Conservation (phyloP, 345 rosid species). For the Citrus cavaleriei region DNA sequence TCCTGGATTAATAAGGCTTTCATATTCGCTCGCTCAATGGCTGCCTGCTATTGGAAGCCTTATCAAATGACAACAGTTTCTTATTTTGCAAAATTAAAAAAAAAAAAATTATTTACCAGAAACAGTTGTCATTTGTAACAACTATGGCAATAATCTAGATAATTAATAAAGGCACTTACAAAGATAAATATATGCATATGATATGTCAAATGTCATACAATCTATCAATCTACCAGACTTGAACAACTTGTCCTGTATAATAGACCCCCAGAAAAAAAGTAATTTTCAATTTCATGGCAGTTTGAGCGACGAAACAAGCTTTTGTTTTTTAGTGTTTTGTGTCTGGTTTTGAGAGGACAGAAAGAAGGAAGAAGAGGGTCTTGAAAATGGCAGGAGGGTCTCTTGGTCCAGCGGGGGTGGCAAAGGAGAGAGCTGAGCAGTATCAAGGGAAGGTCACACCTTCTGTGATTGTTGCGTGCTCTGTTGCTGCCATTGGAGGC, state of each 20-base stretch:
- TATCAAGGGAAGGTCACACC: constrained; percentile 75
- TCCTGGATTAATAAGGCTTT: neutral
- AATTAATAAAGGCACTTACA: neutral
- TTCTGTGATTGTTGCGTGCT: constrained; percentile 64
- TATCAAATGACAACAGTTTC: neutral
- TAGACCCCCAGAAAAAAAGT: neutral
- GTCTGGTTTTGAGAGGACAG: constrained; percentile 1
- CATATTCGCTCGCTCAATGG: neutral
- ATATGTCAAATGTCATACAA: neutral
- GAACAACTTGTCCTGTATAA: neutral
- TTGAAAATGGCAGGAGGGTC: constrained; percentile 78
- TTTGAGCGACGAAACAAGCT: neutral
- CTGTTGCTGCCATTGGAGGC: constrained; percentile 84
- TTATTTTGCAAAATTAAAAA: neutral
- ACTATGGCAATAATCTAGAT: neutral
- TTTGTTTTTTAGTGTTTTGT: neutral
- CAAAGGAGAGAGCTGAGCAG: constrained; percentile 76
- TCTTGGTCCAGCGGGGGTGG: constrained; percentile 66
- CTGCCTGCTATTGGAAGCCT: neutral
- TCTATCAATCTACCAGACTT: neutral
- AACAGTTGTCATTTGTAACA: neutral
- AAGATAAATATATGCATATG: neutral
- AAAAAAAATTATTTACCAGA: neutral
- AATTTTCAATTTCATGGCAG: neutral
- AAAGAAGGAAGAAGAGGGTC: neutral